Conservation (phyloP, 148 eudicot genomes). For the Silene latifolia region DNA sequence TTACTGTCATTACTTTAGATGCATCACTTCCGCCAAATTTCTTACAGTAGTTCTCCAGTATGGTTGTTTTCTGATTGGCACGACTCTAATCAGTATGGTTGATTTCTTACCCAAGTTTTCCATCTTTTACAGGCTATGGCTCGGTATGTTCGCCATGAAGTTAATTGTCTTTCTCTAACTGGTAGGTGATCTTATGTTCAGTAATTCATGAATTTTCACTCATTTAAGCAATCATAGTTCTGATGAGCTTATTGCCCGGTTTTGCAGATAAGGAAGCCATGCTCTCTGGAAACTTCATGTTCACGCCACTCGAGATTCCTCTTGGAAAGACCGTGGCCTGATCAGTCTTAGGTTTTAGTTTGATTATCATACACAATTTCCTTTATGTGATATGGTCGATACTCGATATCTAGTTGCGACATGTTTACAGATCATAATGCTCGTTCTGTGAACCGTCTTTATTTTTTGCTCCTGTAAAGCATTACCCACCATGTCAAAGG, state of each 20-base stretch:
- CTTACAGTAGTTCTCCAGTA: background rate
- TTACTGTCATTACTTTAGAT: background rate
- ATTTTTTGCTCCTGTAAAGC: conserved; percentile 25
- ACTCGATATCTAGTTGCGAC: background rate
- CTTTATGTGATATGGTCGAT: background rate
- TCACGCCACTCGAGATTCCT: conserved; percentile 33
- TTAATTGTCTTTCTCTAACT: conserved; percentile 67
- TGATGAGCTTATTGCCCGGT: background rate
- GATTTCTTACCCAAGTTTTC: conserved; percentile 7
- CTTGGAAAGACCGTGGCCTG: conserved; percentile 8
- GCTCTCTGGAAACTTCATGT: conserved; percentile 46
- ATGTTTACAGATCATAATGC: background rate
- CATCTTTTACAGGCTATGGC: conserved; percentile 64
- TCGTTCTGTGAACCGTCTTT: background rate
- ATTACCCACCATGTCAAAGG: conserved; percentile 8
- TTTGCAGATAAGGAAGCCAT: conserved; percentile 41
- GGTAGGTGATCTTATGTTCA: conserved; percentile 35
- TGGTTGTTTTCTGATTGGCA: background rate
- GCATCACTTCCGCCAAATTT: background rate
- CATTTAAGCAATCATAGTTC: background rate
- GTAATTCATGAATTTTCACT: background rate
- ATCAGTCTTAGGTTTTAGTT: conserved; percentile 1
- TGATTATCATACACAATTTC: background rate
- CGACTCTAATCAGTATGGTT: background rate
- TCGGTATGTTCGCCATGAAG: conserved; percentile 81